Base-by-base conservation (phyloP, 2,329 filamentous ascomycete species). In the Colletotrichum godetiae region DNA sequence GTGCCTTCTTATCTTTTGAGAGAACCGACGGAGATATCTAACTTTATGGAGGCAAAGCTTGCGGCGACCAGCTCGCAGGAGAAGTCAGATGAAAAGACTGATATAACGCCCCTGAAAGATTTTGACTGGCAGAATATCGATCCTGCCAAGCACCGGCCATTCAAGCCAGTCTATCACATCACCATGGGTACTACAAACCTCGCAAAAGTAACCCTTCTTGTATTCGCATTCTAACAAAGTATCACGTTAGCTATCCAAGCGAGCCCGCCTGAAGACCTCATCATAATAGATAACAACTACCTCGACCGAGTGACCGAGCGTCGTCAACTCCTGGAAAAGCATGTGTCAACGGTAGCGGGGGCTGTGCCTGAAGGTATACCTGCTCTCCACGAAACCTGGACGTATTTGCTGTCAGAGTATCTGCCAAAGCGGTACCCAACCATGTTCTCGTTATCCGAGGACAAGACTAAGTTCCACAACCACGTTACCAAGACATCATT, bases 201-300 rank as follows among this genome's bases (percentile, higher is more conserved):
- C 24, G 12, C 1, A 7, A 13, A 49, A 22, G 2, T 27, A 76
- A 72, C 35, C 55, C 68, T 53, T 65, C 69, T 62, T 33, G 19
- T 19, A 59, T 68, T 57, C 73, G 19, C 15, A 59, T 68, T 57
- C 73, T 62, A 42, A 67, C 22, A 37, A 5, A 22, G 1, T 6
- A 4, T 58, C 19, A 31, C 37, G 11, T 5, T 72, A 88, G 87
- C 82, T 3, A 78, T 89, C 3, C 83, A 83, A 29, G 80, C 81
- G 13, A 81, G 84, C 31, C 77, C 81, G 0, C 85, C 86, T 0
- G 87, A 87, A 0, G 84, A 90, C 13, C 83, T 90, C 15, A 87
- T 91, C 74, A 81, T 85, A 13, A 83, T 91, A 22, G 89, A 91
- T 76, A 79, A 78, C 49, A 84, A 88, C 71, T 91, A 90, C 77